Base-by-base conservation (phyloP, 305 asterid species). In the Fraxinus greggii region DNA sequence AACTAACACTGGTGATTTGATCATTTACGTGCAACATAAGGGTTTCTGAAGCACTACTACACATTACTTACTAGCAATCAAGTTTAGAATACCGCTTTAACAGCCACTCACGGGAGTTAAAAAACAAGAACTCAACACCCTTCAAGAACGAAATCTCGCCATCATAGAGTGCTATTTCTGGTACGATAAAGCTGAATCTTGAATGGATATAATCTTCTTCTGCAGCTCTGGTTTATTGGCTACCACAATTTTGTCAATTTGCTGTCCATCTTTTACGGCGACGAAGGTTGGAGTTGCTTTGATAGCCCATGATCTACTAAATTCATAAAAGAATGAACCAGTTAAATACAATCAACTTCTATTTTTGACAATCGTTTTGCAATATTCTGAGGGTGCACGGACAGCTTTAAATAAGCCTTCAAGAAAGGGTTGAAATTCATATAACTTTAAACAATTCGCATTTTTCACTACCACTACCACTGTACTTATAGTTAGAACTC, bases 221-320 rank as follows among this genome's bases (percentile, higher is more conserved):
- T 91, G 93, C 85, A 97, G 90, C 88, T 97, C 98, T 54, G 95
- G 92, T 87, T 93, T 94, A 93, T 97, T 97, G 73, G 99, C 98
- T 3, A 98, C 99, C 13, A 94, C 98, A 3, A 97, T 94, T 84
- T 92, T 94, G 91, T 94, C 99, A 4, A 97, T 36, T 84, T 93
- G 96, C 80, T 91, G 86, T 61, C 98, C 96, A 56, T 92, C 92
- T 89, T 84, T 91, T 17, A 97, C 90, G 90, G 94, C 92, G 90
- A 93, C 92, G 92, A 94, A 94, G 79, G 99, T 97, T 23, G 99
- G 99, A 40, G 99, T 97, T 78, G 98, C 98, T 90, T 93, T 97
- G 79, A 97, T 94, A 85, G 93, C 98, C 98, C 95, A 94, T 51
- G 97, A 89, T 48, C 98, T 88, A 87, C 99, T 97, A 40, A 94